Conservation (phyloP, 2,329 filamentous ascomycete genomes). For the Apiospora aurea region DNA sequence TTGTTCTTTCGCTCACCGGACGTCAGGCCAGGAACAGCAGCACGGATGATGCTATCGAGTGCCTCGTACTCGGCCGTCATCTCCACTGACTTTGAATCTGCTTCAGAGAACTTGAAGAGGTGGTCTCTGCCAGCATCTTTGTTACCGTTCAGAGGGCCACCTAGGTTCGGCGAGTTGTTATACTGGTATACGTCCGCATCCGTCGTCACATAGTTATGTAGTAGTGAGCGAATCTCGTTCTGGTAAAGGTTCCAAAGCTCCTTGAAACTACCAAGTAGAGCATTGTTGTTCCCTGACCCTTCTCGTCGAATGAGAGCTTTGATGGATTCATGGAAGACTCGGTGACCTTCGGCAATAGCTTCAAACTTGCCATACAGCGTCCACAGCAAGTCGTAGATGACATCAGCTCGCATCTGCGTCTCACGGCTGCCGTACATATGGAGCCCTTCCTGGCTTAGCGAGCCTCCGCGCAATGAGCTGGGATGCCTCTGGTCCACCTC, state of each 20-base stretch:
- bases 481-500: conserved; percentile 94
- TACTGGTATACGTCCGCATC: conserved; percentile 79
- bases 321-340: conserved; percentile 91
- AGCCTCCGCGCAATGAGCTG: conserved; percentile 71
- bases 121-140: conserved; percentile 62
- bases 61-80: conserved; percentile 88
- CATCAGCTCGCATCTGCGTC: conserved; percentile 79
- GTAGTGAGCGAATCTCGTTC: conserved; percentile 91
- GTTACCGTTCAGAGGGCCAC: conserved; percentile 53
- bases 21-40: conserved; percentile 91
- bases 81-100: conserved; percentile 79
- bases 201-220: conserved; percentile 96
- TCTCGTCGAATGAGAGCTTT: conserved; percentile 86
- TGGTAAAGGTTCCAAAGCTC: conserved; percentile 98
- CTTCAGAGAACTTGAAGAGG: conserved; percentile 86
- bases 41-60: conserved; percentile 85
- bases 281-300: conserved; percentile 67
- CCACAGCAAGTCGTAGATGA: conserved; percentile 91
- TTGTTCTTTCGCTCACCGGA: conserved; percentile 67
- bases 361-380: conserved; percentile 96
- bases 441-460: conserved; percentile 60
- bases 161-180: conserved; percentile 60
- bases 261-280: conserved; percentile 86
- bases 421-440: conserved; percentile 72
- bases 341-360: conserved; percentile 93